phyloP scores from a whole-genome alignment of 2,329 filamentous ascomycete species.

The Fusarium tuaranense region DNA sequence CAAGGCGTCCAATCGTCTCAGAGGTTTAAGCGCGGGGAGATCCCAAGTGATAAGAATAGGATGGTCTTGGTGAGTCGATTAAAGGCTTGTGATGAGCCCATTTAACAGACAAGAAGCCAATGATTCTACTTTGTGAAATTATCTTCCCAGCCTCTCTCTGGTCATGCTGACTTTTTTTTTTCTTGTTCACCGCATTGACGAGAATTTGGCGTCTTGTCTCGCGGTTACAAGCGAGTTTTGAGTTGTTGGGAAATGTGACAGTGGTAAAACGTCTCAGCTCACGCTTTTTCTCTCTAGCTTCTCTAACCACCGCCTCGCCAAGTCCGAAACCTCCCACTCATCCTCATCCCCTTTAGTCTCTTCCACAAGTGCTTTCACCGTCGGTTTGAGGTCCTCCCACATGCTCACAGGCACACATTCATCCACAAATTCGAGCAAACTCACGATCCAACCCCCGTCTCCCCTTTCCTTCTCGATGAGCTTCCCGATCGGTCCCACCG shows the following conservation, averaged over 20 bases:
- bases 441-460: conserved; percentile 12
- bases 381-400: background rate
- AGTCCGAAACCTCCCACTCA: conserved; percentile 7
- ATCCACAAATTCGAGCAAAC: conserved; percentile 1
- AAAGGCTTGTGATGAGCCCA: conserved; percentile 9
- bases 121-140: background rate
- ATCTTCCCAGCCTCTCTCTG: background rate
- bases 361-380: background rate
- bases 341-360: conserved; percentile 9
- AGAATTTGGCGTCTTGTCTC: conserved; percentile 6
- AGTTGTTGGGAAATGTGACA: conserved; percentile 22
- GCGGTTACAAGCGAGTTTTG: conserved; percentile 4
- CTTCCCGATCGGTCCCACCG: conserved; percentile 6
- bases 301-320: conserved; percentile 8
- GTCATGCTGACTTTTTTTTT: background rate
- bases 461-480: conserved; percentile 1
- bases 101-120: background rate
- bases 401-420: background rate
- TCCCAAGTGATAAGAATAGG: background rate
- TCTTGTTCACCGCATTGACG: background rate
- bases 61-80: conserved; percentile 15
- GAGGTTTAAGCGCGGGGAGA: conserved; percentile 30
- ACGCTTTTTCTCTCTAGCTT: background rate
- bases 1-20: conserved; percentile 23
- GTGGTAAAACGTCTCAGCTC: conserved; percentile 24